Evolutionary conservation across 2,329 filamentous ascomycete species (phyloP), one percentile per base, ranked within the genome.

Genomic region (Botrytis byssoidea): DNA sequence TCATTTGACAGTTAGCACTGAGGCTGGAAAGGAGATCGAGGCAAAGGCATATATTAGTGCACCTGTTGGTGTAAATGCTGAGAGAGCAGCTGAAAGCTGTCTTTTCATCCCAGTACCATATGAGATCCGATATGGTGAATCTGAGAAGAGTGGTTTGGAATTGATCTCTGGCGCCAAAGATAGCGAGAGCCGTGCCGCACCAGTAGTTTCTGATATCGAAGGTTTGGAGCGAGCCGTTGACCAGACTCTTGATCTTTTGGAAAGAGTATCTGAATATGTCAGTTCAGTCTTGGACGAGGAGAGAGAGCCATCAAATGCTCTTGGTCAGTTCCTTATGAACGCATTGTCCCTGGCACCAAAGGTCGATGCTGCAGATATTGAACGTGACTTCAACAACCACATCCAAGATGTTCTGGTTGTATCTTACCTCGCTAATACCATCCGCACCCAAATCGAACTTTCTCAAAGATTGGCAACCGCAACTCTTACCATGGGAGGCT

Each of bases 371-470:
- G 88, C 90, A 75, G 92, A 97, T 83, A 95, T 99, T 82, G 96
- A 99, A 88, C 89, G 92, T 82, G 95, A 98, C 87, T 99, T 99
- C 90, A 99, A 99, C 90, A 97, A 97, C 87, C 96, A 99, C 86
- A 94, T 99, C 84, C 96, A 99, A 86, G 96, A 99, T 83, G 95
- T 99, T 75, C 91, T 99, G 78, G 95, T 98, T 83, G 95, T 99
- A 80, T 97, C 94, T 78, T 99, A 99, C 87, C 89, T 99, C 77
- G 94, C 96, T 83, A 99, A 98, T 88, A 98, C 94, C 78, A 97
- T 98, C 85, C 94, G 95, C 84, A 98, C 95, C 79, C 96, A 99
- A 87, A 98, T 99, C 86, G 96, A 98, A 82, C 90, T 99, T 74
- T 97, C 95, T 77, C 97, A 98, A 88, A 90, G 95, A 77, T 87